Evolutionary conservation across 768 basidiomycete species (phyloP).

Genomic region (Mycena galericulata): DNA sequence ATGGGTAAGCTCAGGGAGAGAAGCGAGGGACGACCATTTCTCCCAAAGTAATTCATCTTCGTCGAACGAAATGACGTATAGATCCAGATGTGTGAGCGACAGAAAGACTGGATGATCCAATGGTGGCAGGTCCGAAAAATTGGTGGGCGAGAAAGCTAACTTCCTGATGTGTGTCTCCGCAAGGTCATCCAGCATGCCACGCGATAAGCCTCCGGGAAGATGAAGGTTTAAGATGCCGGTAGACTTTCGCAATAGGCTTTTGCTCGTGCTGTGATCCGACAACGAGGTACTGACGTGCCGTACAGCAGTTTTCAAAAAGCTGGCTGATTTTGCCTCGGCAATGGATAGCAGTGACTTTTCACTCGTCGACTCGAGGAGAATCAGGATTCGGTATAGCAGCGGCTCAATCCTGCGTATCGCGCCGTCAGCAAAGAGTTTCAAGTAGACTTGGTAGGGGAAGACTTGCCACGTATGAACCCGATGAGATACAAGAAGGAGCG

Average conservation of each 20-base stretch:
- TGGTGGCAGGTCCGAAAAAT: not conserved
- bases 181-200: not conserved
- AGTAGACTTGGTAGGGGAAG: too few species aligned
- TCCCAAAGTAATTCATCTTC: not conserved
- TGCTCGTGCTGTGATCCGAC: not conserved
- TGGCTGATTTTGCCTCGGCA: not conserved
- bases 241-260: not conserved
- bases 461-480: slow-evolving; percentile 3
- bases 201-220: not conserved
- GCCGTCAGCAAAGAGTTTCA: not conserved
- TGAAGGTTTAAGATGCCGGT: not conserved
- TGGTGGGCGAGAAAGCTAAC: too few species aligned
- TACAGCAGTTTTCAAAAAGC: not conserved
- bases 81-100: not conserved
- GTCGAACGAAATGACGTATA: not conserved
- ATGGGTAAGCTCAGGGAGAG: slow-evolving; percentile 15
- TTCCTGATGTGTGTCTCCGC: not conserved
- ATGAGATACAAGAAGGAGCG: not conserved
- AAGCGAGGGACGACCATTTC: not conserved
- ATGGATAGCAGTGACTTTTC: not conserved
- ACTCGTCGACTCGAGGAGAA: too few species aligned
- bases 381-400: not conserved
- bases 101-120: not conserved
- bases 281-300: not conserved
- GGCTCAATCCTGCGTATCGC: slow-evolving; percentile 23